Evolutionary conservation across 306 rosid genomes (phyloP).

Genomic region (Pyrus bretschneideri): DNA sequence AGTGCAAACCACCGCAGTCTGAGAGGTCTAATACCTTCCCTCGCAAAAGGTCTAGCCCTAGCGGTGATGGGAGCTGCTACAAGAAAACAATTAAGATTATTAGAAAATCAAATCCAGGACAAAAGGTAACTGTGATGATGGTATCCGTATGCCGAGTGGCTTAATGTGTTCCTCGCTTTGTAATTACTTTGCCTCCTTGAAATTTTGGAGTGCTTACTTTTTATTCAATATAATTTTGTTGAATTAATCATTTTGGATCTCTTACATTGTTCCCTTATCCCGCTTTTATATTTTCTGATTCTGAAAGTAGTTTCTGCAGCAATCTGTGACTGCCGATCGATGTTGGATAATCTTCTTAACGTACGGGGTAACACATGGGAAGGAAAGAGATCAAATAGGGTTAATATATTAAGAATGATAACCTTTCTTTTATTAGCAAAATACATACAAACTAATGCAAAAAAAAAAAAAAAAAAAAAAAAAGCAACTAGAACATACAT

Average conservation of each 20-base stretch:
- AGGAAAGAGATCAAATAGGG: too few species aligned
- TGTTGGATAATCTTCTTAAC: too few species aligned
- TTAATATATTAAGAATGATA: too few species aligned
- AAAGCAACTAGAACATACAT: neutral
- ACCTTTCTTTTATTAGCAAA: neutral
- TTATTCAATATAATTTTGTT: too few species aligned
- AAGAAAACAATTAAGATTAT: neutral
- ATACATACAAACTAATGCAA: neutral
- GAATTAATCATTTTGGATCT: too few species aligned
- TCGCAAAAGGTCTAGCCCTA: neutral
- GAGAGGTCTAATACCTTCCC: neutral
- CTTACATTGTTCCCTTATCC: too few species aligned
- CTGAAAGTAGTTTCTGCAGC: too few species aligned
- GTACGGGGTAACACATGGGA: too few species aligned
- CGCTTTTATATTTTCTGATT: too few species aligned
- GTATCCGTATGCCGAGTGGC: neutral
- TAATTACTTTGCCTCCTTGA: neutral
- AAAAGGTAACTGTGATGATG: neutral
- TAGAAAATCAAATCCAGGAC: neutral
- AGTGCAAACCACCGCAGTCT: neutral
- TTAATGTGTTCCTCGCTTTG: neutral
- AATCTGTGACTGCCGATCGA: too few species aligned
- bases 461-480: neutral
- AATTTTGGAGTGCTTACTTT: neutral
- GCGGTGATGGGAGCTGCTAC: neutral